phyloP scores from a whole-genome alignment of 768 basidiomycete species.

The Dioszegia hungarica region DNA sequence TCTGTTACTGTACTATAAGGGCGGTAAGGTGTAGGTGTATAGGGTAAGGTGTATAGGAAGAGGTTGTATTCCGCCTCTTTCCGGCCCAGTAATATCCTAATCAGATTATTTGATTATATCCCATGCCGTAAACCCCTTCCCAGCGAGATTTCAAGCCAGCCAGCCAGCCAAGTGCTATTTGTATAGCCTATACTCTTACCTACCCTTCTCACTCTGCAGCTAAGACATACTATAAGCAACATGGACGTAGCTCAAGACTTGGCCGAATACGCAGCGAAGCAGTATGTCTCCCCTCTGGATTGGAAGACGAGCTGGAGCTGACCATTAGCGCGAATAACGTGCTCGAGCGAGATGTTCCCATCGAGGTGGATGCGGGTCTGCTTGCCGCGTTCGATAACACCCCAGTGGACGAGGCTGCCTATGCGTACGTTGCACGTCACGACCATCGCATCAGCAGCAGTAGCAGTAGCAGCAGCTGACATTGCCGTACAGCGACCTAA shows the following conservation, averaged over 20 bases:
- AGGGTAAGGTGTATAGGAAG: background rate
- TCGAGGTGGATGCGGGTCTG: constrained; percentile 75
- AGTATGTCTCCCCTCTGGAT: constrained; percentile 53
- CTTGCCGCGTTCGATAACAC: constrained; percentile 83
- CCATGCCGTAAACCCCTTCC: no score
- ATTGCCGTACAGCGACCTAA: constrained; percentile 59
- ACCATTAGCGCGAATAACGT: constrained; percentile 27
- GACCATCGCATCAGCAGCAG: no score
- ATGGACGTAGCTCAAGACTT: constrained; percentile 84
- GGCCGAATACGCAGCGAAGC: constrained; percentile 66
- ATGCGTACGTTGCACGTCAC: constrained; percentile 62
- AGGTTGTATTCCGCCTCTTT: background rate
- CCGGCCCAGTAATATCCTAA: constrained; percentile 7
- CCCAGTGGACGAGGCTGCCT: constrained; percentile 75
- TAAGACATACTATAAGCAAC: background rate
- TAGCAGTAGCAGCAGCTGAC: no score
- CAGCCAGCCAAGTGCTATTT: no score
- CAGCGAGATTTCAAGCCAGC: no score
- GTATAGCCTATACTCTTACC: no score
- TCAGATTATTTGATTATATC: no score
- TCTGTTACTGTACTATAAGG: background rate
- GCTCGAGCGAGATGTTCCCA: constrained; percentile 36
- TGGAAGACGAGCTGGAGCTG: constrained; percentile 7
- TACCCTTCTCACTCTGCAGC: background rate
- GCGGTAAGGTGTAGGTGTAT: background rate